Base-by-base conservation (phyloP, 192 early-diverging fungal genomes). In the Globomyces pollinis-pini region DNA sequence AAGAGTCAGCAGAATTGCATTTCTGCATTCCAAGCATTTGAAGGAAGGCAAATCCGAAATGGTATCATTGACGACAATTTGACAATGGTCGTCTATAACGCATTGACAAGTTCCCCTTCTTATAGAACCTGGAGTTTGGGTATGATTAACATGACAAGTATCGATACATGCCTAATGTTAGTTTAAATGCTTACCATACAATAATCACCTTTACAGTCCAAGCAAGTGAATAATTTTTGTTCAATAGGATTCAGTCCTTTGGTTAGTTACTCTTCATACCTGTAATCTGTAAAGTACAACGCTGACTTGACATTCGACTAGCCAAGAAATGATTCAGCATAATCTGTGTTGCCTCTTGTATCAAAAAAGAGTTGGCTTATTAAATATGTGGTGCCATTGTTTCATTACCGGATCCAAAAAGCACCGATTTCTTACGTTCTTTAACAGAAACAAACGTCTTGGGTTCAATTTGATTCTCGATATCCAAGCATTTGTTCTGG, bases 21-120 rank as follows among this genome's bases (percentile, higher is more conserved):
- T 47, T n/a, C 44, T 47, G 44, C 44, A 47, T 20, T 47, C 23
- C n/a, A 26, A 20, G n/a, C 44, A 47, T 24, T 47, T 47, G 44
- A 47, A 47, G 21, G 21, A 24, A 1, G 44, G 44, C 13, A 47
- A 47, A 47, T 47, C 44, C 21, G 44, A 47, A 26, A 47, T 47
- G 3, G 6, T 20, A 11, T 47, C 44, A n/a, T n/a, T n/a, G 44
- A 24, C 8, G 28, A 47, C 44, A 15, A 47, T 26, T 47, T 47
- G 2, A 26, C 44, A 47, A 24, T 24, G 28, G 2, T 26, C 44
- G 5, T 47, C 28, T 24, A 47, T 26, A 26, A 24, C 44, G 44
- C 44, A 47, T 24, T 47, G 44, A 26, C 44, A 47, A 2, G 44
- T 24, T 2, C 8, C 44, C 13, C 28, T 20, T 24, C 28, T 47